These are phyloP conservation scores for Carallia pectinifolia DNA, from an alignment of 345 rosid species.

Conservation along the genomic window DNA sequence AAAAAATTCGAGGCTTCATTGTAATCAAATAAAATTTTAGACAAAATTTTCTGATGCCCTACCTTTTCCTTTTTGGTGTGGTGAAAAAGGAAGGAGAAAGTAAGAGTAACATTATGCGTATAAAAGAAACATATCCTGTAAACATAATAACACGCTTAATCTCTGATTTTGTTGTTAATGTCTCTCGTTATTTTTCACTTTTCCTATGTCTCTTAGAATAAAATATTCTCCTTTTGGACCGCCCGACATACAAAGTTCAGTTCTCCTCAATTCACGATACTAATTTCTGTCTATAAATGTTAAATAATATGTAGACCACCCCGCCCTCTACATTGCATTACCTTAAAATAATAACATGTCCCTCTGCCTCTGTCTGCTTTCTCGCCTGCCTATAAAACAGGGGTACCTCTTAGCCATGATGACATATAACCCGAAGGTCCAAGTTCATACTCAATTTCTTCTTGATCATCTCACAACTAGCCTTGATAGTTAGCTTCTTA, in stretches of 20 bases:
- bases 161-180: too few species aligned
- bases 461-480: background rate
- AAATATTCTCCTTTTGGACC: background rate
- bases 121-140: too few species aligned
- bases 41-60: too few species aligned
- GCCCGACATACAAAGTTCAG: conserved; percentile 32
- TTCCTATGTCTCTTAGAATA: background rate
- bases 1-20: too few species aligned
- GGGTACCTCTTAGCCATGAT: conserved; percentile 16
- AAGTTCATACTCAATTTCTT: conserved; percentile 11
- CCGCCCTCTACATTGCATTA: background rate
- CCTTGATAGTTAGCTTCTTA: conserved; percentile 1
- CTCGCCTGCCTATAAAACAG: conserved; percentile 11
- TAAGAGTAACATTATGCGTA: too few species aligned
- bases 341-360: background rate
- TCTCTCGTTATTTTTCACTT: background rate
- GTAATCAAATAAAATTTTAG: too few species aligned
- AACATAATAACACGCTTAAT: too few species aligned
- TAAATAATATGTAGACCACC: background rate
- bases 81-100: too few species aligned
- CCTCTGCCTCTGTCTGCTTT: background rate
- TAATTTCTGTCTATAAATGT: conserved; percentile 8
- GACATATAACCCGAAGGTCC: conserved; percentile 14
- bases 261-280: conserved; percentile 30
- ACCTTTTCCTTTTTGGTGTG: too few species aligned